Evolutionary conservation across 2,329 filamentous ascomycete genomes (phyloP).

Genomic region (Cladosporium cucumerinum): DNA sequence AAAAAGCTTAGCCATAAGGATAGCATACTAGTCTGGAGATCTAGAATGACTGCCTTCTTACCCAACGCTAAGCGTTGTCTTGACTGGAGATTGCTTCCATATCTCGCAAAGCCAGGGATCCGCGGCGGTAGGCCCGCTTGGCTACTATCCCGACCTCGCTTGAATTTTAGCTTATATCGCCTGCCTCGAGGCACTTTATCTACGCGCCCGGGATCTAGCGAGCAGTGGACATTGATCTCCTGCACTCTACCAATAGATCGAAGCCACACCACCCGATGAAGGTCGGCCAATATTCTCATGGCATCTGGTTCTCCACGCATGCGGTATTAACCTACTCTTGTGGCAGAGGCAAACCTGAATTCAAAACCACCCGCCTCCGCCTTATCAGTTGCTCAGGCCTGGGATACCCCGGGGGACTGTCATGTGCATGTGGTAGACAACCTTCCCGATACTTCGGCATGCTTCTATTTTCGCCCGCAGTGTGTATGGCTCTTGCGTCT

Average conservation of each 20-base stretch:
- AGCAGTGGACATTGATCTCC: background rate
- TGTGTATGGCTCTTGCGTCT: background rate
- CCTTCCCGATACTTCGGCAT: background rate
- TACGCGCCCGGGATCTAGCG: background rate
- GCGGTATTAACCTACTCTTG: background rate
- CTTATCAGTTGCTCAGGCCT: background rate
- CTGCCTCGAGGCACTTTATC: background rate
- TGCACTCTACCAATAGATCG: constrained; percentile 6
- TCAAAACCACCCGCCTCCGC: background rate
- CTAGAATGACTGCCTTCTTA: background rate
- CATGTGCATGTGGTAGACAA: background rate
- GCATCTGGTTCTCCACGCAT: background rate
- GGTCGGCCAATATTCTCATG: background rate
- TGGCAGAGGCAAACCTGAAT: background rate
- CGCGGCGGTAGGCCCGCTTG: background rate
- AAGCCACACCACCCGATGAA: constrained; percentile 4
- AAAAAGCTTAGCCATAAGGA: background rate
- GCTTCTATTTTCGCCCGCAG: background rate
- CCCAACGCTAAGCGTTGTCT: background rate
- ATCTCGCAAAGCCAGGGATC: background rate
- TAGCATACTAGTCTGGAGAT: background rate
- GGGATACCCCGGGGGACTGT: background rate
- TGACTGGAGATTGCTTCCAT: background rate
- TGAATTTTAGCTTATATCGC: background rate
- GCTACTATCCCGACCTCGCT: background rate